These are phyloP conservation scores for Mycena olivaceomarginata DNA, from an alignment of 768 basidiomycete species.

Conservation along the genomic window DNA sequence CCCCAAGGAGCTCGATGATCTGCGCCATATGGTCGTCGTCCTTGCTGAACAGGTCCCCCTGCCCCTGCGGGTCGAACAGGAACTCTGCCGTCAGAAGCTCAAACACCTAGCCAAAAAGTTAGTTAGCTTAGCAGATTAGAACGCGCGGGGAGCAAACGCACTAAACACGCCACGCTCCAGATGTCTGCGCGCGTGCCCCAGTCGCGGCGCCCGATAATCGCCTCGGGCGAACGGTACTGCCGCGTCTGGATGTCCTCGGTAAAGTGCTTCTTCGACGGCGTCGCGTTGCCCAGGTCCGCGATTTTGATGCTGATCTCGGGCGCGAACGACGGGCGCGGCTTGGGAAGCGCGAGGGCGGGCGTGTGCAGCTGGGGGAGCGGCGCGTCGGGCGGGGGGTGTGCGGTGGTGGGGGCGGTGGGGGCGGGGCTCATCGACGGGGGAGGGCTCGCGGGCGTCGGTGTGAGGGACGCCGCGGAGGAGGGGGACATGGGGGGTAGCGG, in stretches of 20 bases:
- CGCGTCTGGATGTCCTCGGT: constrained; percentile 98
- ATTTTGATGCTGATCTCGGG: constrained; percentile 91
- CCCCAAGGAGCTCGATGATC: constrained; percentile 93
- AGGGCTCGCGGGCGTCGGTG: constrained; percentile 39
- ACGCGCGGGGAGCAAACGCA: constrained; percentile 57
- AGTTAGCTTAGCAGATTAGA: constrained; percentile 12
- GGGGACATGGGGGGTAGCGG: constrained; percentile 28
- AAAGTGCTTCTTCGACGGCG: constrained; percentile 92
- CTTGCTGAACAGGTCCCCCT: constrained; percentile 89
- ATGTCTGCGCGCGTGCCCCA: constrained; percentile 93
- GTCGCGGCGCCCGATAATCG: constrained; percentile 89
- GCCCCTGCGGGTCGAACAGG: constrained; percentile 92
- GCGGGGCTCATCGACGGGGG: constrained; percentile 32
- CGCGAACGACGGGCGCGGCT: constrained; percentile 37
- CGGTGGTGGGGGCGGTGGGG: neutral
- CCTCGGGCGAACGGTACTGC: constrained; percentile 96
- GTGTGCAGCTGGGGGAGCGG: constrained; percentile 37
- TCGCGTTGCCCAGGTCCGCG: constrained; percentile 95
- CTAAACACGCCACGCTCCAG: constrained; percentile 94
- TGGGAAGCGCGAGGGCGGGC: constrained; percentile 41
- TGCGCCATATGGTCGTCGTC: constrained; percentile 98
- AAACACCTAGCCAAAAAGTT: constrained; percentile 71
- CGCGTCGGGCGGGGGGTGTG: neutral
- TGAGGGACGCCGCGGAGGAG: constrained; percentile 40
- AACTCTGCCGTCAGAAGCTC: constrained; percentile 95